phyloP scores from a whole-genome alignment of 306 rosid species.

The Morella rubra region DNA sequence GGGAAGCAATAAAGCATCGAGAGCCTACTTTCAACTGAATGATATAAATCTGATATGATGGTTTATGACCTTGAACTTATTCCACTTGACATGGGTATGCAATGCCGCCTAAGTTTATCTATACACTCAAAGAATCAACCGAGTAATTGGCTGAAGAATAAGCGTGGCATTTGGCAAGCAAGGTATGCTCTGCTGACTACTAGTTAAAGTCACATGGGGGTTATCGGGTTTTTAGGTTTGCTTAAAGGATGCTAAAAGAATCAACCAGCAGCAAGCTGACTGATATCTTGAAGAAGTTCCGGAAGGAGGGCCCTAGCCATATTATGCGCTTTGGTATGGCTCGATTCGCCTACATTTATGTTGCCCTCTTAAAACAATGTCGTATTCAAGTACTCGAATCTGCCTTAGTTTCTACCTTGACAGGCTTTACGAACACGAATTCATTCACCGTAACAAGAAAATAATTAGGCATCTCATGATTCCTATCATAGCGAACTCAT shows the following conservation, averaged over 20 bases:
- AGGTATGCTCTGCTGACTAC: not conserved
- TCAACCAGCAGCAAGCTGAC: not conserved
- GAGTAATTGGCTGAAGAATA: not conserved
- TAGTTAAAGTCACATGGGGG: not conserved
- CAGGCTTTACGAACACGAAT: no score
- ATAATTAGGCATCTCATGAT: no score
- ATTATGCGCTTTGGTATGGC: not conserved
- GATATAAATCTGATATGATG: not conserved
- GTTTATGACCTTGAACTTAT: not conserved
- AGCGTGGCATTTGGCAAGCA: no score
- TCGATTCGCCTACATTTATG: no score
- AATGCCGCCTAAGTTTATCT: not conserved
- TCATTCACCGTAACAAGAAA: no score
- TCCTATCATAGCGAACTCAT: no score
- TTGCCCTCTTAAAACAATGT: no score
- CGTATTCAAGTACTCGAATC: no score
- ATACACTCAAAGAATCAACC: slow-evolving; percentile 14
- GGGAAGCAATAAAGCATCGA: not conserved
- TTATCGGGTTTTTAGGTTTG: not conserved
- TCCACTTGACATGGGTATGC: not conserved
- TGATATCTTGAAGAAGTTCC: not conserved
- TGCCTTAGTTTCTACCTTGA: no score
- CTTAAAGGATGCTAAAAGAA: not conserved
- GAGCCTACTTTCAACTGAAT: not conserved
- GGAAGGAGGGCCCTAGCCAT: not conserved